These are phyloP conservation scores for Wickerhamiella dianesei DNA, from an alignment of 805 yeast genomes.

Conservation along the genomic window DNA sequence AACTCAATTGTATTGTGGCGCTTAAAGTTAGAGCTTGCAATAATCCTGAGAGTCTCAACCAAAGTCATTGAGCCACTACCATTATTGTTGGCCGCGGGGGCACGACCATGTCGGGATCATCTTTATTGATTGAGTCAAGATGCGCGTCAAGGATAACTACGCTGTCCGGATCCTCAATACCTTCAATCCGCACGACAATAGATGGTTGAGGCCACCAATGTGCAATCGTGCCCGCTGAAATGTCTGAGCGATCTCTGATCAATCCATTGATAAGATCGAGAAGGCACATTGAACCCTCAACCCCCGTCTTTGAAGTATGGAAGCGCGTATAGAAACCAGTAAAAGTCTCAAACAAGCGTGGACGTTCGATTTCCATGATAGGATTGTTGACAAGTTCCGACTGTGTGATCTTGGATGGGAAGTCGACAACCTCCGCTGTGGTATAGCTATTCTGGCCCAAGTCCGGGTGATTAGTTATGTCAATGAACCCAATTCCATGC, in stretches of 20 bases:
- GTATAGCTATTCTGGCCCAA: conserved; percentile 3
- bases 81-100: conserved; percentile 95
- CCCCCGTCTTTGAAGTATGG: conserved; percentile 60
- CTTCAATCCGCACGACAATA: conserved; percentile 46
- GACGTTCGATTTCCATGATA: conserved; percentile 33
- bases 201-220: conserved; percentile 78
- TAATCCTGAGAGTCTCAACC: conserved; percentile 58
- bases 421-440: background rate
- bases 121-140: conserved; percentile 66
- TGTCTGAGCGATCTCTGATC: conserved; percentile 25
- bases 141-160: conserved; percentile 76
- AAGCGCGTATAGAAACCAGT: conserved; percentile 64
- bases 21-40: conserved; percentile 33
- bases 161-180: conserved; percentile 29
- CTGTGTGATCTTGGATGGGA: conserved; percentile 37
- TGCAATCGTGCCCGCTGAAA: conserved; percentile 36
- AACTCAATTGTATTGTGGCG: conserved; percentile 73
- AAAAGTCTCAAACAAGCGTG: conserved; percentile 37
- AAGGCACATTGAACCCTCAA: conserved; percentile 60
- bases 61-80: conserved; percentile 77
- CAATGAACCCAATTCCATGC: background rate
- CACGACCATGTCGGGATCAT: conserved; percentile 54
- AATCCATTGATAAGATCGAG: conserved; percentile 31
- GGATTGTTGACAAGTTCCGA: conserved; percentile 30
- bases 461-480: background rate